Evolutionary conservation across 176 grass and related monocot genomes (phyloP).

Genomic region (Bromus sterilis): DNA sequence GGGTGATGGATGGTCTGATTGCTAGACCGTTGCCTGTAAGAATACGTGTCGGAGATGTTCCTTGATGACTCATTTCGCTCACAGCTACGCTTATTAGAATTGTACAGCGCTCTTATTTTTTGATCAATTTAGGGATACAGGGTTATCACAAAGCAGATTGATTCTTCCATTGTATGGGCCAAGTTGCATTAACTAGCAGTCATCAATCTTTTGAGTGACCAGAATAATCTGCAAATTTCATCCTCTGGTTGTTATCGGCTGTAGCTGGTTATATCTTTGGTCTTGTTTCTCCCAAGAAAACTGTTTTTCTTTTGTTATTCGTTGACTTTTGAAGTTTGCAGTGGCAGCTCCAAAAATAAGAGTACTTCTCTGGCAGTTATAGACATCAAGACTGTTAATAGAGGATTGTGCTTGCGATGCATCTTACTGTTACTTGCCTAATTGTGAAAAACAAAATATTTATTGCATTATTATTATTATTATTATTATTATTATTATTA

Average conservation of each 20-base stretch:
- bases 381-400: neutral
- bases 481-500: no score
- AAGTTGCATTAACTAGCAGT: neutral
- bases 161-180: neutral
- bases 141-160: neutral
- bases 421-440: neutral
- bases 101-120: slow-evolving; percentile 19
- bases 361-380: neutral
- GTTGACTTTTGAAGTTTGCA: neutral
- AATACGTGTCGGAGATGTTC: slow-evolving; percentile 32
- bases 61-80: neutral
- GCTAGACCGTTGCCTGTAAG: slow-evolving; percentile 67
- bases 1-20: slow-evolving; percentile 78
- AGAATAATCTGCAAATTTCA: neutral
- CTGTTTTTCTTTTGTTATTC: neutral
- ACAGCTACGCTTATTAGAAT: neutral
- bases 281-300: neutral
- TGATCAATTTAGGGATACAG: neutral
- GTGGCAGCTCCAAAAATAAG: neutral
- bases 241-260: neutral
- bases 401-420: neutral
- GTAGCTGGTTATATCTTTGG: neutral
- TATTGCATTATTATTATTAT: neutral
- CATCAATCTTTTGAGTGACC: neutral
- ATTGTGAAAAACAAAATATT: neutral